Conservation (phyloP, 2,329 filamentous ascomycete species). For the Calonectria montana region DNA sequence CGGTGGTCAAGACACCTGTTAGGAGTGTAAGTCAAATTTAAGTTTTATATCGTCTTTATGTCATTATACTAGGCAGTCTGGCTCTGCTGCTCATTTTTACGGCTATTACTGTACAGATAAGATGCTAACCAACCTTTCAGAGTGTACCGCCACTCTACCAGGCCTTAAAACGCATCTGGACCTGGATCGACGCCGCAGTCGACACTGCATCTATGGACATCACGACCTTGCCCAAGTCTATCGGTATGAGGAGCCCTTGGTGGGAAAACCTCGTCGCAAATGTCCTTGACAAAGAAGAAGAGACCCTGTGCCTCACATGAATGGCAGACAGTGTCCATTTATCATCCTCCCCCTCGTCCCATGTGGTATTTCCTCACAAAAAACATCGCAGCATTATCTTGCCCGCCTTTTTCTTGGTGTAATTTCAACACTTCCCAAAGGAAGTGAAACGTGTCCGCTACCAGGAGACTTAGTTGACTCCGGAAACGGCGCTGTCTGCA, state of each 20-base stretch:
- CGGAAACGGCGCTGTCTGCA: slow-evolving; percentile 52
- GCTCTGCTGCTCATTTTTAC: slow-evolving; percentile 30
- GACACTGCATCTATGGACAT: slow-evolving; percentile 24
- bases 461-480: slow-evolving; percentile 35
- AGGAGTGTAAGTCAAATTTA: slow-evolving; percentile 50
- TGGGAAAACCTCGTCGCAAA: slow-evolving; percentile 53
- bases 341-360: slow-evolving; percentile 21
- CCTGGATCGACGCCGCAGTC: slow-evolving; percentile 48
- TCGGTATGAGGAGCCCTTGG: slow-evolving; percentile 50
- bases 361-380: slow-evolving; percentile 29
- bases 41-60: slow-evolving; percentile 19
- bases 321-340: slow-evolving; percentile 28
- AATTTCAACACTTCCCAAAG: slow-evolving; percentile 29
- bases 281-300: slow-evolving; percentile 46
- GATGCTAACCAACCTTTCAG: slow-evolving; percentile 41
- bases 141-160: slow-evolving; percentile 54
- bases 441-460: slow-evolving; percentile 19
- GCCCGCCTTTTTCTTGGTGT: slow-evolving; percentile 42
- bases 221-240: slow-evolving; percentile 30
- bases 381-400: slow-evolving; percentile 37
- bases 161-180: slow-evolving; percentile 48
- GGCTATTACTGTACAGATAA: slow-evolving; percentile 33
- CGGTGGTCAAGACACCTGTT: slow-evolving; percentile 50
- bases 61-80: slow-evolving; percentile 35
- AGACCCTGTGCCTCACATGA: slow-evolving; percentile 54